Conservation (phyloP, 1,284 basidiomycete genomes). For the Pseudozyma sp. region DNA sequence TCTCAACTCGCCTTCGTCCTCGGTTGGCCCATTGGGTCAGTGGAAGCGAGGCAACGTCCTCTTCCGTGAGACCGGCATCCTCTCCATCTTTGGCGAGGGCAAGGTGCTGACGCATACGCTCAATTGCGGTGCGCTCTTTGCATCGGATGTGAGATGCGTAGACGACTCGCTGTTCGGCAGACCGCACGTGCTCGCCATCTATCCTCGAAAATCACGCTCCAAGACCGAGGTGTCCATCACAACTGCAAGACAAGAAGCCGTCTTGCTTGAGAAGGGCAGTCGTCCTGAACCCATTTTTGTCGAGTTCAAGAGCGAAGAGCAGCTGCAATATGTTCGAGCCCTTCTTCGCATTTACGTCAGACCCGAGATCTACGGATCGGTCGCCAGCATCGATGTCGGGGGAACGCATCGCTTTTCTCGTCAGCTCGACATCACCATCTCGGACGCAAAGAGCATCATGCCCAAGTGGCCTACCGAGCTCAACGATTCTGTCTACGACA, state of each 20-base stretch:
- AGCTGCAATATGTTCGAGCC: constrained; percentile 39
- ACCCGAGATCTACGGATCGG: constrained; percentile 55
- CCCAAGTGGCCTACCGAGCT: constrained; percentile 37
- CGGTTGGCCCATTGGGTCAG: constrained; percentile 26
- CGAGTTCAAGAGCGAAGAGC: constrained; percentile 38
- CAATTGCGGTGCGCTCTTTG: constrained; percentile 25
- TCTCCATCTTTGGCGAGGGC: constrained; percentile 54
- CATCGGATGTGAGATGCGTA: constrained; percentile 53
- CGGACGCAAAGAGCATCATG: constrained; percentile 53
- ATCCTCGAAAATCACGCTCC: constrained; percentile 23
- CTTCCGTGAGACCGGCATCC: constrained; percentile 52
- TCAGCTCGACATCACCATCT: constrained; percentile 57
- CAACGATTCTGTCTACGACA: constrained; percentile 14
- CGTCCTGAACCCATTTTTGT: constrained; percentile 55
- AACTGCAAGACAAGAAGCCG: constrained; percentile 26
- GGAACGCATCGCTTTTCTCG: constrained; percentile 56
- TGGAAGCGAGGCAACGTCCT: constrained; percentile 53
- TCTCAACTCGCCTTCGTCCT: constrained; percentile 35
- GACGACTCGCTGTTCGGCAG: constrained; percentile 56
- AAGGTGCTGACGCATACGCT: constrained; percentile 55
- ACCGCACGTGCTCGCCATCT: constrained; percentile 51
- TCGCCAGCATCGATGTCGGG: constrained; percentile 20
- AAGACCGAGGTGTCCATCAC: constrained; percentile 27
- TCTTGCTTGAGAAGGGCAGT: constrained; percentile 16
- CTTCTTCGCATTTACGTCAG: constrained; percentile 45